phyloP scores from a whole-genome alignment of 371 early-diverging fungal genomes.

The Apophysomyces elegans region DNA sequence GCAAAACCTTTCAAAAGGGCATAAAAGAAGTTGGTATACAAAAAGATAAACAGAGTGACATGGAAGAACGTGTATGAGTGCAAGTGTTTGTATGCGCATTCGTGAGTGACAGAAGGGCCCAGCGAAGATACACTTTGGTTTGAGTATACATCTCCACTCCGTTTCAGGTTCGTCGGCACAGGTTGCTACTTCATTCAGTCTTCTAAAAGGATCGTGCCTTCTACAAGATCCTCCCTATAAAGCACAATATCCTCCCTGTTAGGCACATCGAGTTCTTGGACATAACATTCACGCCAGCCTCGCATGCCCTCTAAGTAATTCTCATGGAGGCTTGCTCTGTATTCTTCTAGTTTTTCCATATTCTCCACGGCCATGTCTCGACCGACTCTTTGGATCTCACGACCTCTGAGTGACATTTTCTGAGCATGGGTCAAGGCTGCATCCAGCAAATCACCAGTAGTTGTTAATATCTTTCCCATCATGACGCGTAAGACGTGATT shows the following conservation, averaged over 20 bases:
- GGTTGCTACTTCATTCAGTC: background rate
- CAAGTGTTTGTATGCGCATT: too few species aligned
- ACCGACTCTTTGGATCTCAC: conserved; percentile 50
- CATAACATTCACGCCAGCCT: conserved; percentile 39
- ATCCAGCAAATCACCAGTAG: conserved; percentile 63
- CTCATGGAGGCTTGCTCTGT: conserved; percentile 44
- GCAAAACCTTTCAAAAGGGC: too few species aligned
- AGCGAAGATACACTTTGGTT: background rate
- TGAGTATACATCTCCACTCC: background rate
- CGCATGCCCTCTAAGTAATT: conserved; percentile 45
- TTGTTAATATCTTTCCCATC: conserved; percentile 57
- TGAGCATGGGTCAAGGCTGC: conserved; percentile 56
- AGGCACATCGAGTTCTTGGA: conserved; percentile 17
- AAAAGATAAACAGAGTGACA: too few species aligned
- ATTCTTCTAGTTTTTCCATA: conserved; percentile 50
- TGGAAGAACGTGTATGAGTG: too few species aligned
- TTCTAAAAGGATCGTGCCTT: background rate
- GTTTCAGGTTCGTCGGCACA: too few species aligned
- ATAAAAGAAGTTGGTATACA: too few species aligned
- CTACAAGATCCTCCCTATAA: background rate
- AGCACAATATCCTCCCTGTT: background rate
- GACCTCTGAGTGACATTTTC: conserved; percentile 45
- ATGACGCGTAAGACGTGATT: conserved; percentile 62
- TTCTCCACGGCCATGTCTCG: conserved; percentile 47
- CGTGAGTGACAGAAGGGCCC: too few species aligned